These are phyloP conservation scores for Stropharia rugosoannulata DNA, from an alignment of 768 basidiomycete genomes.

Conservation along the genomic window DNA sequence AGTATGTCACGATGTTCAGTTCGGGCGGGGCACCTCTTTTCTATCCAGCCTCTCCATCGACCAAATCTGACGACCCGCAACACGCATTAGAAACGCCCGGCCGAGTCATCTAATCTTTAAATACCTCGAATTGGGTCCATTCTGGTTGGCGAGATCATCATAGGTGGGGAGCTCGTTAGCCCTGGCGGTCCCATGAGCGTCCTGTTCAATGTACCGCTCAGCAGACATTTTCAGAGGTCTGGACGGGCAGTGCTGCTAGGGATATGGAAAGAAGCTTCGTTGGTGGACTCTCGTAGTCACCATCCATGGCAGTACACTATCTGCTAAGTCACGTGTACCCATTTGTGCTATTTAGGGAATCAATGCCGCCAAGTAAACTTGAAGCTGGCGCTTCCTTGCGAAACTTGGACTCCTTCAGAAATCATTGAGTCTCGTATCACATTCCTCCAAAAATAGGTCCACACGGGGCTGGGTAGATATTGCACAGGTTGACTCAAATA, in stretches of 20 bases:
- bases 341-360: conserved; percentile 11
- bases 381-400: too few species aligned
- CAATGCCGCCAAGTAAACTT: neutral
- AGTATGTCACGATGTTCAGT: neutral
- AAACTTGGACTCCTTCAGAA: neutral
- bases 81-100: conserved; percentile 6
- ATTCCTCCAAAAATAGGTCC: too few species aligned
- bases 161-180: conserved; percentile 72
- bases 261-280: neutral
- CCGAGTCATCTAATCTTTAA: conserved; percentile 10
- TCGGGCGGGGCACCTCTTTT: conserved; percentile 62
- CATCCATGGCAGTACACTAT: conserved; percentile 15
- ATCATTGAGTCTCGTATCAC: neutral
- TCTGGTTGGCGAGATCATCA: conserved; percentile 72
- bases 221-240: conserved; percentile 26
- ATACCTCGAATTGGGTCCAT: conserved; percentile 82
- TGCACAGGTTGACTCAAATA: too few species aligned
- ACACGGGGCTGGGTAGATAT: too few species aligned
- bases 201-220: conserved; percentile 42
- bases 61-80: conserved; percentile 58
- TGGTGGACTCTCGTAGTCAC: neutral
- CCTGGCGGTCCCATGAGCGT: conserved; percentile 28
- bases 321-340: conserved; percentile 20
- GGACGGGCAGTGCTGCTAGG: conserved; percentile 6
- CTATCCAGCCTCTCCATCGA: conserved; percentile 85